Evolutionary conservation across 495 filamentous ascomycete genomes (phyloP).

Genomic region (Apodospora peruviana): DNA sequence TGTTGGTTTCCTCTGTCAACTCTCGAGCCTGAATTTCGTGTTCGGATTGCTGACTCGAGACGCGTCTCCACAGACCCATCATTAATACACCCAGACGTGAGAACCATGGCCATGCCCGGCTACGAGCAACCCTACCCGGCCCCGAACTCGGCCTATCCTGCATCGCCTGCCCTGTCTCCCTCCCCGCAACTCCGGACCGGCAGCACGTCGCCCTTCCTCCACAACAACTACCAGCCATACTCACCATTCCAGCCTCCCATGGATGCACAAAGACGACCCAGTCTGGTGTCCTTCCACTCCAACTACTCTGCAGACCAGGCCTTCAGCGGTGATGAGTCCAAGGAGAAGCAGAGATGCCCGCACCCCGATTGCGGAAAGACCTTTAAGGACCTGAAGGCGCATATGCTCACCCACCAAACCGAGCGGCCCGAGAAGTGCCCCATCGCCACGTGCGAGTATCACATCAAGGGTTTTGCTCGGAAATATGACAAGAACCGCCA

Average conservation of each 20-base stretch:
- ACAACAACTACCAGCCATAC: constrained; percentile 47
- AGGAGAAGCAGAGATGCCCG: constrained; percentile 70
- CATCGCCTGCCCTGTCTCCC: constrained; percentile 40
- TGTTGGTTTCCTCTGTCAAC: constrained; percentile 54
- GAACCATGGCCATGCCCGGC: constrained; percentile 39
- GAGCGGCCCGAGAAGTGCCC: constrained; percentile 97
- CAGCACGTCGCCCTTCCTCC: constrained; percentile 40
- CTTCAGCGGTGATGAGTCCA: constrained; percentile 53
- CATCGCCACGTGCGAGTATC: constrained; percentile 90
- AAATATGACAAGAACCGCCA: constrained; percentile 99
- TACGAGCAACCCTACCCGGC: constrained; percentile 38
- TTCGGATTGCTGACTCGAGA: constrained; percentile 26
- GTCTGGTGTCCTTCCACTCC: constrained; percentile 26
- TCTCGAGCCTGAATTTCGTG: constrained; percentile 2
- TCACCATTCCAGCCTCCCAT: constrained; percentile 64
- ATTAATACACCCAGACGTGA: constrained; percentile 43
- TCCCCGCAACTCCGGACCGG: constrained; percentile 41
- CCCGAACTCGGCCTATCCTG: constrained; percentile 34
- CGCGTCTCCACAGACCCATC: constrained; percentile 35
- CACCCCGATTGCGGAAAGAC: constrained; percentile 78
- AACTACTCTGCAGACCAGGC: constrained; percentile 44
- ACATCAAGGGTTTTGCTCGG: constrained; percentile 89
- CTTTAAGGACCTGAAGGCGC: constrained; percentile 92
- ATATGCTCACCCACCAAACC: constrained; percentile 93
- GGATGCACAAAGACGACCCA: constrained; percentile 31